These are phyloP conservation scores for Cinnamomum micranthum DNA, from an alignment of 164 flowering plant genomes.

Conservation along the genomic window DNA sequence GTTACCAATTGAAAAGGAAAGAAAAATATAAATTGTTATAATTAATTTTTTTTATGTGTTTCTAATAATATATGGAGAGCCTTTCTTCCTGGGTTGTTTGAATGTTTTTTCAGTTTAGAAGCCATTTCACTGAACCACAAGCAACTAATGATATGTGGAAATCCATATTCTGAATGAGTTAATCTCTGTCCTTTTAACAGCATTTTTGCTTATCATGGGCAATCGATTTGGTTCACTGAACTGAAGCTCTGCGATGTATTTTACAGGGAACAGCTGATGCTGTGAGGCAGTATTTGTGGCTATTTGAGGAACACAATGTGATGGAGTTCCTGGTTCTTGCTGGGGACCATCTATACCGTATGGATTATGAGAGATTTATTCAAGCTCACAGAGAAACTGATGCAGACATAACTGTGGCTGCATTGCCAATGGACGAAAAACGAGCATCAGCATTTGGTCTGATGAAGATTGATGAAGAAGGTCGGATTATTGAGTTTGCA, in stretches of 20 bases:
- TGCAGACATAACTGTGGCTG: conserved; percentile 95
- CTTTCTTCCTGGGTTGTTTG: too few species aligned
- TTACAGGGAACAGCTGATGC: conserved; percentile 95
- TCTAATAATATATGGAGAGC: too few species aligned
- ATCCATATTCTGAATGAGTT: too few species aligned
- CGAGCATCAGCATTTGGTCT: conserved; percentile 83
- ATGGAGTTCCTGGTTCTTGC: conserved; percentile 79
- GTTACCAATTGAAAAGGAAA: too few species aligned
- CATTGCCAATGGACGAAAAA: conserved; percentile 75
- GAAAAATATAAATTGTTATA: too few species aligned
- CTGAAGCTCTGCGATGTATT: conserved; percentile 1
- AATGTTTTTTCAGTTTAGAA: too few species aligned
- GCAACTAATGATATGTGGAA: background rate
- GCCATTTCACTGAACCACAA: background rate
- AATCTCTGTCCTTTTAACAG: background rate
- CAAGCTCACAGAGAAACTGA: conserved; percentile 89
- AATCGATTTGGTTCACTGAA: background rate
- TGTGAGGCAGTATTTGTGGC: conserved; percentile 88
- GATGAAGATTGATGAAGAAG: conserved; percentile 87
- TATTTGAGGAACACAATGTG: conserved; percentile 89
- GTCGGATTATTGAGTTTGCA: conserved; percentile 67
- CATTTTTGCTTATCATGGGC: background rate
- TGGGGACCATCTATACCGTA: conserved; percentile 86
- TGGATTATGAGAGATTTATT: conserved; percentile 84
- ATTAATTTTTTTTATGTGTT: too few species aligned